These are phyloP conservation scores for Tuber calosporum DNA, from an alignment of 495 filamentous ascomycete species.

Conservation along the genomic window DNA sequence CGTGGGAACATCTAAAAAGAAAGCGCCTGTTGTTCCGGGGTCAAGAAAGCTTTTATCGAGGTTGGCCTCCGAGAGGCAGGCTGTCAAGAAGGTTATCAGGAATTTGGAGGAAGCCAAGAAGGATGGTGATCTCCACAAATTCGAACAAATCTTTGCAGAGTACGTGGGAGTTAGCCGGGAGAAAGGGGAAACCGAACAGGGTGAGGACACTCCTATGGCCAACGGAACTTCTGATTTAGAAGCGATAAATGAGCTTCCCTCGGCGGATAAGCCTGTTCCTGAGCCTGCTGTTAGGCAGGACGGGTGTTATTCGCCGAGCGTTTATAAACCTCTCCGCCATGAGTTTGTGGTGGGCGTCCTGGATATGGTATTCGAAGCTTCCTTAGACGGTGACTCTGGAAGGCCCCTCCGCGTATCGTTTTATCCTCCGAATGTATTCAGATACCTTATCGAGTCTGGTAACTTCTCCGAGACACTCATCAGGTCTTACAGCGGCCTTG, in stretches of 20 bases:
- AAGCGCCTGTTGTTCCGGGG: neutral
- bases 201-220: constrained; percentile 26
- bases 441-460: constrained; percentile 38
- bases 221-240: constrained; percentile 12
- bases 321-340: constrained; percentile 19
- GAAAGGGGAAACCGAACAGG: neutral
- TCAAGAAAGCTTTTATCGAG: constrained; percentile 11
- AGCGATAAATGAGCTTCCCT: neutral
- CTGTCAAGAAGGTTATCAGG: constrained; percentile 4
- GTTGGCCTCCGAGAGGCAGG: constrained; percentile 15
- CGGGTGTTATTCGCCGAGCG: constrained; percentile 5
- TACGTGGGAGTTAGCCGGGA: constrained; percentile 20
- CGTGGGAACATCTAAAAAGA: neutral
- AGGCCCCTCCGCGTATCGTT: constrained; percentile 23
- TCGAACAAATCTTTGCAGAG: constrained; percentile 28
- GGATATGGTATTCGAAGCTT: constrained; percentile 28
- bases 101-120: constrained; percentile 19
- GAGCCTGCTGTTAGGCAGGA: neutral
- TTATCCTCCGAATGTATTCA: constrained; percentile 34
- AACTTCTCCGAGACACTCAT: constrained; percentile 35
- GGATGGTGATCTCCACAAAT: constrained; percentile 13
- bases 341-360: constrained; percentile 34
- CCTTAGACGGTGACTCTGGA: constrained; percentile 4
- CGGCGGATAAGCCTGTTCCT: neutral
- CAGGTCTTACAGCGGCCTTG: constrained; percentile 22